Conservation (phyloP, 768 basidiomycete genomes). For the Phylloporus sp. region DNA sequence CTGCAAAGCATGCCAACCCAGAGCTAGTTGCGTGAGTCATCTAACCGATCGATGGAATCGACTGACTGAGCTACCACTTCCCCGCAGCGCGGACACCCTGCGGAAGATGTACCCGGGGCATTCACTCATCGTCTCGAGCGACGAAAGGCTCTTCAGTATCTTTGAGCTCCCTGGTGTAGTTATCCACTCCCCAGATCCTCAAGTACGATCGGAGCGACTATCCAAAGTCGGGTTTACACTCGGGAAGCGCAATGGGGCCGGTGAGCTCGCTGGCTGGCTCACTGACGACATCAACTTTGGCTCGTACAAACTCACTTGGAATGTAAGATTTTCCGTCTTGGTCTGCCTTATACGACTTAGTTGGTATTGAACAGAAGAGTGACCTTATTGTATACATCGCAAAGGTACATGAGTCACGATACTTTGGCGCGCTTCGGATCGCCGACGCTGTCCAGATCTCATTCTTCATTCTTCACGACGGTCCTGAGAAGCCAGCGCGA, state of each 20-base stretch:
- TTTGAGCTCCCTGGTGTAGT: conserved; percentile 48
- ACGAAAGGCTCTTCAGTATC: conserved; percentile 43
- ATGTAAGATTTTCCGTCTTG: conserved; percentile 37
- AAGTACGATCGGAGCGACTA: conserved; percentile 46
- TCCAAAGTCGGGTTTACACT: conserved; percentile 48
- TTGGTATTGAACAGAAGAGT: conserved; percentile 36
- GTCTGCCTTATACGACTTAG: conserved; percentile 2
- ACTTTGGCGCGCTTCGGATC: conserved; percentile 10
- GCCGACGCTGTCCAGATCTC: conserved; percentile 27
- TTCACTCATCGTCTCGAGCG: conserved; percentile 52
- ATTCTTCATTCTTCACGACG: conserved; percentile 59
- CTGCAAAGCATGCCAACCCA: conserved; percentile 46
- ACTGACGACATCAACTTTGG: conserved; percentile 50
- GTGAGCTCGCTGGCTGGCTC: conserved; percentile 49
- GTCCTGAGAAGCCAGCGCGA: conserved; percentile 47
- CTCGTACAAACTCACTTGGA: conserved; percentile 54
- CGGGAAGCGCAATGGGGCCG: conserved; percentile 36
- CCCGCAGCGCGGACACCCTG: conserved; percentile 42
- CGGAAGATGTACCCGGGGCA: conserved; percentile 59
- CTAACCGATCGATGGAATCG: conserved; percentile 1
- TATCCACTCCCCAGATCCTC: conserved; percentile 44
- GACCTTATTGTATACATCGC: conserved; percentile 55
- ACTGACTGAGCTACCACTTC: not conserved
- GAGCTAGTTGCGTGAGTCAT: conserved; percentile 43
- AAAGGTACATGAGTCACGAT: conserved; percentile 35